Evolutionary conservation across 225 moss, liverwort and hornwort genomes (phyloP).

Genomic region (Takakia lepidozioides): DNA sequence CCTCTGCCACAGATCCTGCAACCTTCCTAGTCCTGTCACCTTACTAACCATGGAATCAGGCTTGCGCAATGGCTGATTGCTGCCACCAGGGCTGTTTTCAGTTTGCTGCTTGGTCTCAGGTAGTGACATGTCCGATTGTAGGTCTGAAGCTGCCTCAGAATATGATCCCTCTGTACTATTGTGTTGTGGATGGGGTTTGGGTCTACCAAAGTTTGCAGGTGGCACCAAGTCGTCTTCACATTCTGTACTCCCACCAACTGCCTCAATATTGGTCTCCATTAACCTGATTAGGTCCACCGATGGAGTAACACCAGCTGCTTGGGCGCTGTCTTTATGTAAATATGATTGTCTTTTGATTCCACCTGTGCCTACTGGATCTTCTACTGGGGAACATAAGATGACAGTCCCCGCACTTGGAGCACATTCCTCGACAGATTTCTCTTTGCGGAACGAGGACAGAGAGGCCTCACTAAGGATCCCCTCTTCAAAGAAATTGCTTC

Average conservation of each 20-base stretch:
- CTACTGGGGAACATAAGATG: constrained; percentile 42
- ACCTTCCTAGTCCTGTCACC: constrained; percentile 14
- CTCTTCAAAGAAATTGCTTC: constrained; percentile 9
- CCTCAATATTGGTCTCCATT: background rate
- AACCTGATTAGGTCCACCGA: background rate
- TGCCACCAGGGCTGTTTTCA: background rate
- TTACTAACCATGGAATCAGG: constrained; percentile 2
- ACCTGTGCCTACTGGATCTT: no score
- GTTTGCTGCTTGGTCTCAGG: background rate
- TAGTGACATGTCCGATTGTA: background rate
- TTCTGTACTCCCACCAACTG: background rate
- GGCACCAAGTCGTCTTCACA: background rate
- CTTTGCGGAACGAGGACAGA: no score
- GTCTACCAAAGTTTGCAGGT: background rate
- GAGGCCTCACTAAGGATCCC: background rate
- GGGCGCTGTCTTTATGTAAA: no score
- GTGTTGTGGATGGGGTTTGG: no score
- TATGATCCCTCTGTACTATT: no score
- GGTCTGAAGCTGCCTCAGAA: background rate
- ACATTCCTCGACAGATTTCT: no score
- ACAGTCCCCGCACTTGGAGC: no score
- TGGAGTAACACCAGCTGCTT: background rate
- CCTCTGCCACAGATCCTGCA: constrained; percentile 75
- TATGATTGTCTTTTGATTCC: no score
- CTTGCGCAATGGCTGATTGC: background rate